Conservation (phyloP, 139 green algal genomes). For the Nannochloris sp. region DNA sequence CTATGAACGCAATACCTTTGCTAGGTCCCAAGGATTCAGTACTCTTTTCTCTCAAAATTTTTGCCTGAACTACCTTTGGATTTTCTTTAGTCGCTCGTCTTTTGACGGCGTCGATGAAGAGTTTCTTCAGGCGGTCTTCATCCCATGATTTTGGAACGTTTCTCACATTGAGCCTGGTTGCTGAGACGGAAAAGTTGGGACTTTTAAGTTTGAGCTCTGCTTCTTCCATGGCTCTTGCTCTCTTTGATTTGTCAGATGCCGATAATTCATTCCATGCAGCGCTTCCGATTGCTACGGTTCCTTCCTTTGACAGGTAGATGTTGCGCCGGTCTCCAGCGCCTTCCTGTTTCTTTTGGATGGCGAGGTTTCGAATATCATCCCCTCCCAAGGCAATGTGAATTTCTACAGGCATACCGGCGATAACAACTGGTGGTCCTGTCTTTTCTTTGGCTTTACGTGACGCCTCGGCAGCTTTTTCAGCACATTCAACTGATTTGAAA, state of each 20-base stretch:
- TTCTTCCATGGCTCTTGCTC: conserved; percentile 54
- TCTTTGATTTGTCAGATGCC: conserved; percentile 47
- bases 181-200: conserved; percentile 85
- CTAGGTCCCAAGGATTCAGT: conserved; percentile 19
- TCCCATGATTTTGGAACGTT: conserved; percentile 69
- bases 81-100: conserved; percentile 65
- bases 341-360: conserved; percentile 5
- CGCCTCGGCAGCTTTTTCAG: conserved; percentile 43
- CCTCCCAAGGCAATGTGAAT: conserved; percentile 67
- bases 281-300: conserved; percentile 64
- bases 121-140: conserved; percentile 48
- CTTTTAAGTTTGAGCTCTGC: conserved; percentile 67
- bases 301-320: conserved; percentile 81
- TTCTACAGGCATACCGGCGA: conserved; percentile 53
- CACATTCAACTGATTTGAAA: conserved; percentile 37
- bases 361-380: conserved; percentile 47
- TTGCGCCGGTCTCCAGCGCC: conserved; percentile 65
- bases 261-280: conserved; percentile 64
- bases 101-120: conserved; percentile 52
- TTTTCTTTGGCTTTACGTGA: conserved; percentile 40
- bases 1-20: conserved; percentile 80
- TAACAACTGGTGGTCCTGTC: conserved; percentile 41
- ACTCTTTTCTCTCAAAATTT: conserved; percentile 73
- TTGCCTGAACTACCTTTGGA: conserved; percentile 69
- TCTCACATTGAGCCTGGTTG: conserved; percentile 68